phyloP scores from a whole-genome alignment of 257 asterid species.

The Nicotiana benthamiana region DNA sequence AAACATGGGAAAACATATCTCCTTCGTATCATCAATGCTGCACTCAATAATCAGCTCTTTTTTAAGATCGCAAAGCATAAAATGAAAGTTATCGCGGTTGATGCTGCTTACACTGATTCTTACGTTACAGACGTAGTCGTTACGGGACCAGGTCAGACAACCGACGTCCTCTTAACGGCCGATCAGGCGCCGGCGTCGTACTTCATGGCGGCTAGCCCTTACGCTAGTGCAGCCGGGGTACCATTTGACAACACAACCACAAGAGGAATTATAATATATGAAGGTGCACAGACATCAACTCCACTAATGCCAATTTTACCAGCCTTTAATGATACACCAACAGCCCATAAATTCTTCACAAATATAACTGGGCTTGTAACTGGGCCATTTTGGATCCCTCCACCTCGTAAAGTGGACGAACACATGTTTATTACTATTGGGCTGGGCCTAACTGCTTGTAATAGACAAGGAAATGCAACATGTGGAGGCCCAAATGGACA shows the following conservation, averaged over 20 bases:
- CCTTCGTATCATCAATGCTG: slow-evolving; percentile 14
- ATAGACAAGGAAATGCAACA: not conserved
- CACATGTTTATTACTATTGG: slow-evolving; percentile 10
- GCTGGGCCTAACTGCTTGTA: slow-evolving; percentile 11
- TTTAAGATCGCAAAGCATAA: slow-evolving; percentile 10
- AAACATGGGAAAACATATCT: slow-evolving; percentile 6
- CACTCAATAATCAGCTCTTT: slow-evolving; percentile 15
- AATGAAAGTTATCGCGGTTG: slow-evolving; percentile 10
- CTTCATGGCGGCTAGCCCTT: slow-evolving; percentile 10
- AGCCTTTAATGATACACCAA: slow-evolving; percentile 12
- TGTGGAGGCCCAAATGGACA: slow-evolving; percentile 35
- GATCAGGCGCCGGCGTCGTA: not conserved
- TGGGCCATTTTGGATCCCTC: slow-evolving; percentile 7
- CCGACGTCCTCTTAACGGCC: slow-evolving; percentile 7
- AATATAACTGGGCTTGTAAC: slow-evolving; percentile 12
- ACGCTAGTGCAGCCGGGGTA: slow-evolving; percentile 11
- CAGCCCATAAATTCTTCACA: slow-evolving; percentile 8
- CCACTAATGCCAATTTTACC: slow-evolving; percentile 14
- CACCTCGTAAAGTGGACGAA: slow-evolving; percentile 2
- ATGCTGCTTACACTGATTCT: slow-evolving; percentile 10
- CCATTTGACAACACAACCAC: slow-evolving; percentile 18
- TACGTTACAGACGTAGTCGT: no score
- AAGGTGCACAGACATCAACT: not conserved
- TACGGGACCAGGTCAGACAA: slow-evolving; percentile 10
- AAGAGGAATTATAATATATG: slow-evolving; percentile 2